phyloP scores from a whole-genome alignment of 2,329 filamentous ascomycete species.

The Ophiostoma montium region DNA sequence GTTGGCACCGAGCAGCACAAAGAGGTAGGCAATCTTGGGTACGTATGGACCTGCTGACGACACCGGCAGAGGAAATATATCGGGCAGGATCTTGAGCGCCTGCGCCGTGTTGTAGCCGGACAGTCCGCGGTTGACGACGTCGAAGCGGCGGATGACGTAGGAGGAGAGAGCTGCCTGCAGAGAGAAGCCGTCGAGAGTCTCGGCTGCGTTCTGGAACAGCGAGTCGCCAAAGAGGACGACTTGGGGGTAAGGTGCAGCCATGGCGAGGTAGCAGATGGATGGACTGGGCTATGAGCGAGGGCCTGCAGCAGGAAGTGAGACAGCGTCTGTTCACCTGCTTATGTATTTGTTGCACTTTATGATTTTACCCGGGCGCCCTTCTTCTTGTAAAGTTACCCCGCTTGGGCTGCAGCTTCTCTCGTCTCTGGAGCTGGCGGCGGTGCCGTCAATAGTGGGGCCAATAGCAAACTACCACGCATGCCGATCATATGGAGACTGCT shows the following conservation, averaged over 20 bases:
- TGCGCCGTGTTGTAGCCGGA: constrained; percentile 75
- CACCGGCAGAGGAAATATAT: constrained; percentile 52
- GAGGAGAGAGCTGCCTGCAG: constrained; percentile 59
- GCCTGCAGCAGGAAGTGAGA: no score
- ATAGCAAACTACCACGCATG: no score
- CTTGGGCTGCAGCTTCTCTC: no score
- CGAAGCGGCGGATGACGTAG: constrained; percentile 59
- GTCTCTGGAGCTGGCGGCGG: no score
- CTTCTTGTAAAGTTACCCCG: no score
- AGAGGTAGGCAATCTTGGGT: constrained; percentile 51
- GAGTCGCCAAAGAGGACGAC: constrained; percentile 83
- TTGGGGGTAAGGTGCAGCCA: constrained; percentile 45
- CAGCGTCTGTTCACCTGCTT: no score
- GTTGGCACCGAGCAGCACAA: constrained; percentile 79
- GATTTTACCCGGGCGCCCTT: no score
- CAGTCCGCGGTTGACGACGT: constrained; percentile 80
- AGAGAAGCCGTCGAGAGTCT: constrained; percentile 52
- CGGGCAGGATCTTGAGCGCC: constrained; percentile 52
- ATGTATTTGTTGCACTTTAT: no score
- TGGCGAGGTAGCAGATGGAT: neutral
- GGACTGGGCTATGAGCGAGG: neutral
- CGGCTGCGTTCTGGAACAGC: constrained; percentile 57
- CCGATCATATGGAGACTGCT: no score
- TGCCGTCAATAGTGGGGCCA: no score
- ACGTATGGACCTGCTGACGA: constrained; percentile 30